A percentile compares a stretch with the other conserved stretches of the same genome.
phyloP scores from a whole-genome alignment of 2,329 filamentous ascomycete species.

The Pyrenochaeta sp. region DNA sequence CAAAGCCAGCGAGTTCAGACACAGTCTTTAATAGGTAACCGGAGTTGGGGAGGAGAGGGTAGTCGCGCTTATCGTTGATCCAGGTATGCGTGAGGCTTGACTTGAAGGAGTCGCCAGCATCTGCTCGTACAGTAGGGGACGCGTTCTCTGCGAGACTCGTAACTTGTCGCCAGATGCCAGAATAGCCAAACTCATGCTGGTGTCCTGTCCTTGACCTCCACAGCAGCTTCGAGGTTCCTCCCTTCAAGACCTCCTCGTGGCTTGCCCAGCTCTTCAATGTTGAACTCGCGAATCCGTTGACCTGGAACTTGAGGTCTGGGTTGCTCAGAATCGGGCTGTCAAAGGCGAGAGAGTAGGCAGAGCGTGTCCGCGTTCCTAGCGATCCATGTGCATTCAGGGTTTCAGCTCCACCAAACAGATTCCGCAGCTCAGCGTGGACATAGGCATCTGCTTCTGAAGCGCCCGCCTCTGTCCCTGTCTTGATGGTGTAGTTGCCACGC shows the following conservation, averaged over 20 bases:
- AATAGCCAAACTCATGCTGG: conserved; percentile 81
- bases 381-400: conserved; percentile 87
- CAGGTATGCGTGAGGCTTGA: conserved; percentile 85
- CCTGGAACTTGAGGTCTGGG: conserved; percentile 78
- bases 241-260: conserved; percentile 88
- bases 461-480: conserved; percentile 93
- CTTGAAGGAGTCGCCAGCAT: conserved; percentile 92
- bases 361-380: conserved; percentile 87
- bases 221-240: conserved; percentile 77
- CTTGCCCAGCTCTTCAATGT: conserved; percentile 93
- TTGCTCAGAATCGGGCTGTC: conserved; percentile 84
- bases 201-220: conserved; percentile 74
- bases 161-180: conserved; percentile 85
- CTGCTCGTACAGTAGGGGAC: conserved; percentile 80
- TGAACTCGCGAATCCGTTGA: conserved; percentile 83
- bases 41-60: conserved; percentile 80
- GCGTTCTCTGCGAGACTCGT: conserved; percentile 79
- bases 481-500: conserved; percentile 82
- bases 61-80: conserved; percentile 81
- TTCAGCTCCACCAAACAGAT: conserved; percentile 94
- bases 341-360: conserved; percentile 87
- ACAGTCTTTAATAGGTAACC: conserved; percentile 83
- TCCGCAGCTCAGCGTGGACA: conserved; percentile 84
- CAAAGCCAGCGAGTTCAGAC: conserved; percentile 86
- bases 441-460: conserved; percentile 95